These are phyloP conservation scores for Fraxinus albicans DNA, from an alignment of 305 asterid species.

Conservation along the genomic window DNA sequence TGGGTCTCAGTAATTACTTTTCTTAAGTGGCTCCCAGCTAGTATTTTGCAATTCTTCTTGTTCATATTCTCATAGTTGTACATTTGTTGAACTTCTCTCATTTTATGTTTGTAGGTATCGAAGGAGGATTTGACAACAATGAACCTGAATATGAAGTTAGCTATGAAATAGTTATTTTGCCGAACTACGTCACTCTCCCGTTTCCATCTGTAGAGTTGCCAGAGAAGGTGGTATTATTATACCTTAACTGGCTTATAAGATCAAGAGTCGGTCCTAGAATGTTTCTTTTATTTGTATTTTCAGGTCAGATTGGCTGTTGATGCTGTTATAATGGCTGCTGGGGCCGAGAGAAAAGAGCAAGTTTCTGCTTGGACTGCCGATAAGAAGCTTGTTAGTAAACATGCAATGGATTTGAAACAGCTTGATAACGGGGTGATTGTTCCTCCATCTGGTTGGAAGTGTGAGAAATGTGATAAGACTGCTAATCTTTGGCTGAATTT, in stretches of 20 bases:
- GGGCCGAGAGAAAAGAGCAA: slow-evolving; percentile 94
- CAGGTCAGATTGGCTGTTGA: slow-evolving; percentile 97
- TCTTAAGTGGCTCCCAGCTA: background rate
- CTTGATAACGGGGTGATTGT: slow-evolving; percentile 79
- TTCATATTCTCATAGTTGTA: background rate
- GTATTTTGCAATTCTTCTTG: slow-evolving; percentile 3
- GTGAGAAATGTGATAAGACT: slow-evolving; percentile 86
- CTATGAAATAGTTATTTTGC: slow-evolving; percentile 71
- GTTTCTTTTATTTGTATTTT: slow-evolving; percentile 23
- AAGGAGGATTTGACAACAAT: slow-evolving; percentile 87
- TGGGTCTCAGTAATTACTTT: slow-evolving; percentile 15
- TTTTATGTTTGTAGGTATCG: slow-evolving; percentile 55
- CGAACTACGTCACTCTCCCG: slow-evolving; percentile 73
- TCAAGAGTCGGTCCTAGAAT: background rate
- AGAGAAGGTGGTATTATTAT: slow-evolving; percentile 60
- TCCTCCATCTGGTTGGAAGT: slow-evolving; percentile 95
- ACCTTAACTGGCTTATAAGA: background rate
- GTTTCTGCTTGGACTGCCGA: slow-evolving; percentile 95
- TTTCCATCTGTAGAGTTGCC: slow-evolving; percentile 97
- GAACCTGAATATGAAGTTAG: slow-evolving; percentile 77
- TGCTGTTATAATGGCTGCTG: slow-evolving; percentile 70
- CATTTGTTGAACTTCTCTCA: background rate
- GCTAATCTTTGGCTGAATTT: slow-evolving; percentile 96
- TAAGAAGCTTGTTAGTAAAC: slow-evolving; percentile 64
- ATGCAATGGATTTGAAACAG: slow-evolving; percentile 79